Percentiles rank a stretch among this genome's conserved stretches.
phyloP scores from a whole-genome alignment of 2,329 filamentous ascomycete genomes.

The Alternaria brassicicola region DNA sequence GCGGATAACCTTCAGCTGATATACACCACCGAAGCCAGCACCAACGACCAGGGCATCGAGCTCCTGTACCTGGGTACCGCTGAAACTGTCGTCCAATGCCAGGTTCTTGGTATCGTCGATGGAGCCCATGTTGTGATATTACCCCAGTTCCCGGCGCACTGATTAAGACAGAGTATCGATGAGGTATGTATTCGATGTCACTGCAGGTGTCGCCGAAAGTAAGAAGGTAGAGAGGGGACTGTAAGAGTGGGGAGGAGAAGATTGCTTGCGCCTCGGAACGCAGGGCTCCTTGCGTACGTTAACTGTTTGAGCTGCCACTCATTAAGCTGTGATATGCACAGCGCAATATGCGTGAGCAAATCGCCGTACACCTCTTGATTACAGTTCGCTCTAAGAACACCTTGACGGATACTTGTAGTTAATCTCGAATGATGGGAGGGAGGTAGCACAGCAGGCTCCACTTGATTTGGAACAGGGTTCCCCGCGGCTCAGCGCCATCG shows the following conservation, averaged over 20 bases:
- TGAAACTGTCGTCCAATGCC: not conserved
- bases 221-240: not conserved
- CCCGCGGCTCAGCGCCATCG: not conserved
- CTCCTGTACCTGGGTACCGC: constrained; percentile 1
- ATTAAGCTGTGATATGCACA: not conserved
- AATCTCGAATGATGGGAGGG: not conserved
- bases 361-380: not conserved
- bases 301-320: not conserved
- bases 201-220: not conserved
- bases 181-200: not conserved
- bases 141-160: not conserved
- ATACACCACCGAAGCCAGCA: constrained; percentile 38
- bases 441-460: not conserved
- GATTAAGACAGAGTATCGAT: not conserved
- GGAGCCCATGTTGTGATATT: constrained; percentile 5
- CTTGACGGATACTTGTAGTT: not conserved
- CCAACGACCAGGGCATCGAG: constrained; percentile 37
- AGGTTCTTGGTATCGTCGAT: constrained; percentile 1
- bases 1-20: constrained; percentile 33
- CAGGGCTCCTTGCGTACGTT: not conserved
- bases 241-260: not conserved
- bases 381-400: not conserved
- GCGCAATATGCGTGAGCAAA: not conserved
- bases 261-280: not conserved
- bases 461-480: not conserved